These are phyloP conservation scores for Coemansia sp. DNA, from an alignment of 192 early-diverging fungal genomes.

Conservation along the genomic window DNA sequence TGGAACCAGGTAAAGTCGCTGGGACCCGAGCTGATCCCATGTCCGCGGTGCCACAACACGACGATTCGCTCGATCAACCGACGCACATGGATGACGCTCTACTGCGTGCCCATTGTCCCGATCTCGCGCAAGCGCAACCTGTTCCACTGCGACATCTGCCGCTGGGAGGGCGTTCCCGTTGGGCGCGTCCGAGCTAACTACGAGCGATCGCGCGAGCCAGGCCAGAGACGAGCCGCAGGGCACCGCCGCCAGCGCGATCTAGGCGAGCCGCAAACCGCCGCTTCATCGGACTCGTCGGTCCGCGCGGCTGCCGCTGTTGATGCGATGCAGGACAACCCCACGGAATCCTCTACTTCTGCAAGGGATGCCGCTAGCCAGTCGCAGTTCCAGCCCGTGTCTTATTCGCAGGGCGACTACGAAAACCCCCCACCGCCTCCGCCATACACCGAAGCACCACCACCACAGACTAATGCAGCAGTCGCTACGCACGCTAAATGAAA, in stretches of 20 bases:
- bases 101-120: conserved; percentile 42
- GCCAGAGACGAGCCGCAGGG: conserved; percentile 4
- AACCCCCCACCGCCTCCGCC: conserved; percentile 43
- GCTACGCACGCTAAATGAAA: background rate
- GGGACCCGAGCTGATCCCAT: conserved; percentile 32
- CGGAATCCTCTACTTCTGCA: background rate
- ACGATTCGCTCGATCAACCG: conserved; percentile 43
- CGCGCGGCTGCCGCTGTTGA: background rate
- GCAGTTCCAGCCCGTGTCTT: conserved; percentile 37
- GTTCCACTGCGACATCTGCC: conserved; percentile 42
- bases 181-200: conserved; percentile 7
- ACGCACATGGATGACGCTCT: conserved; percentile 46
- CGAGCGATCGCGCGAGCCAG: conserved; percentile 7
- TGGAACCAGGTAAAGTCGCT: conserved; percentile 38
- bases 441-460: background rate
- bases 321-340: background rate
- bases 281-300: background rate
- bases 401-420: conserved; percentile 32
- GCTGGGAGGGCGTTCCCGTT: conserved; percentile 40
- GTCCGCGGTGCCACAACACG: conserved; percentile 47
- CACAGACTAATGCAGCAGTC: no score
- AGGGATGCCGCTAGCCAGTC: background rate
- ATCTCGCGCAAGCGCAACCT: conserved; percentile 35
- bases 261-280: background rate
- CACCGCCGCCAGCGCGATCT: background rate